Evolutionary conservation across 2,329 filamentous ascomycete species (phyloP).

Genomic region (Trichoderma brevicompactum): DNA sequence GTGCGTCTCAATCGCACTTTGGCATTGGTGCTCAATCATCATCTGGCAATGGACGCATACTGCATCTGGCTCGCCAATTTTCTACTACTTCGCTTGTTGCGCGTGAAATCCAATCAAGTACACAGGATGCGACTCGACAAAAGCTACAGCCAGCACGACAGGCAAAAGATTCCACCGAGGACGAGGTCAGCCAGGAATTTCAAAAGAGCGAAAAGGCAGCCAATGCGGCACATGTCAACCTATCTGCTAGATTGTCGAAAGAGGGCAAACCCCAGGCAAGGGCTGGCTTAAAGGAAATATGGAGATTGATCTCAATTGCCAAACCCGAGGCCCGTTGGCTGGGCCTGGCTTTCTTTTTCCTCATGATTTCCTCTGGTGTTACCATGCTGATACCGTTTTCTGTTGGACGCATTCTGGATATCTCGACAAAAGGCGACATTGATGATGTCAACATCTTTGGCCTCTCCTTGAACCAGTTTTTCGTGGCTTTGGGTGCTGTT

Average conservation of each 20-base stretch:
- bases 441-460: slow-evolving; percentile 78
- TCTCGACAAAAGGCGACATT: slow-evolving; percentile 74
- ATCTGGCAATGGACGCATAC: slow-evolving; percentile 25
- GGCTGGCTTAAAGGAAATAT: slow-evolving; percentile 75
- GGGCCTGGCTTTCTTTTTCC: slow-evolving; percentile 76
- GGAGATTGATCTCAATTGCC: slow-evolving; percentile 87
- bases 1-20: neutral
- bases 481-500: slow-evolving; percentile 74
- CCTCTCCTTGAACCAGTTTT: slow-evolving; percentile 84
- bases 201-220: slow-evolving; percentile 80
- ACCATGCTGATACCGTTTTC: slow-evolving; percentile 97
- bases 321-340: slow-evolving; percentile 81
- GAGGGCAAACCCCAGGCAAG: slow-evolving; percentile 66
- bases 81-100: slow-evolving; percentile 36
- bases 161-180: slow-evolving; percentile 32
- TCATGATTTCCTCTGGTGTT: slow-evolving; percentile 87
- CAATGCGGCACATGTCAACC: slow-evolving; percentile 85
- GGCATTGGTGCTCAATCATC: slow-evolving; percentile 7
- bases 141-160: slow-evolving; percentile 3
- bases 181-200: slow-evolving; percentile 50
- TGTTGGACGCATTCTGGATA: slow-evolving; percentile 92
- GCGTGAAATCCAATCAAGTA: slow-evolving; percentile 38
- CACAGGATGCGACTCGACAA: slow-evolving; percentile 45
- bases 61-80: slow-evolving; percentile 39
- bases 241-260: slow-evolving; percentile 85